A percentile compares a stretch with the other conserved stretches of the same genome.
Evolutionary conservation across 805 yeast genomes (phyloP).

Genomic region (Huiozyma naganishii): DNA sequence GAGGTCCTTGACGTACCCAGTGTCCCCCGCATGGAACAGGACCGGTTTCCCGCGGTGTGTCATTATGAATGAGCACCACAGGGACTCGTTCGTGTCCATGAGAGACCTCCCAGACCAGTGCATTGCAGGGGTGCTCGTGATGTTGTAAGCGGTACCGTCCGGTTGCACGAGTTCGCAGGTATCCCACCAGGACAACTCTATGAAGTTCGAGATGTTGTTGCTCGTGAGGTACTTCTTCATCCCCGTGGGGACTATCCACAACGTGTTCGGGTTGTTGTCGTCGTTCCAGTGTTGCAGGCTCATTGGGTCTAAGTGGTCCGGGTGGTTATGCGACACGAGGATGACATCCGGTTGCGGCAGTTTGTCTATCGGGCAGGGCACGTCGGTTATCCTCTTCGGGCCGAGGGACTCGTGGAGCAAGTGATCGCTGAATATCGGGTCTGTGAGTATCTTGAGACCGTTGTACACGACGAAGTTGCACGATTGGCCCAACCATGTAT

Average conservation of each 20-base stretch:
- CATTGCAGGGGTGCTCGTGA: slow-evolving; percentile 89
- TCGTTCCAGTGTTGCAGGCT: slow-evolving; percentile 33
- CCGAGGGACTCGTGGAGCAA: slow-evolving; percentile 57
- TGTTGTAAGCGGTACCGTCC: slow-evolving; percentile 47
- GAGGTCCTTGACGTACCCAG: slow-evolving; percentile 74
- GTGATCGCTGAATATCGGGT: slow-evolving; percentile 66
- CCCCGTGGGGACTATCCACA: slow-evolving; percentile 91
- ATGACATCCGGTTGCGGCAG: slow-evolving; percentile 63
- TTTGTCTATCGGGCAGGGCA: slow-evolving; percentile 56
- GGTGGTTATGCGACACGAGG: slow-evolving; percentile 87
- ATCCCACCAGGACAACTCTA: slow-evolving; percentile 95
- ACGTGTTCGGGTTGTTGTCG: slow-evolving; percentile 12
- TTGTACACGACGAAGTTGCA: slow-evolving; percentile 66
- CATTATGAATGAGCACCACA: slow-evolving; percentile 85
- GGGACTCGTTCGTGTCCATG: slow-evolving; percentile 66
- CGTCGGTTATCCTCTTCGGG: slow-evolving; percentile 72
- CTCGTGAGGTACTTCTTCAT: slow-evolving; percentile 47
- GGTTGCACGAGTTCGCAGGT: slow-evolving; percentile 31
- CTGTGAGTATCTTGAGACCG: slow-evolving; percentile 69
- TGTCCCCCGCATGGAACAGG: slow-evolving; percentile 88
- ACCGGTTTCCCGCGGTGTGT: slow-evolving; percentile 57
- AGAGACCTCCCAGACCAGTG: slow-evolving; percentile 91
- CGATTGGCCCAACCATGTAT: slow-evolving; percentile 93
- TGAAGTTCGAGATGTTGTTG: slow-evolving; percentile 47
- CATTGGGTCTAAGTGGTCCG: slow-evolving; percentile 77